Conservation (phyloP, 1,284 basidiomycete genomes). For the Malassezia arunalokei region DNA sequence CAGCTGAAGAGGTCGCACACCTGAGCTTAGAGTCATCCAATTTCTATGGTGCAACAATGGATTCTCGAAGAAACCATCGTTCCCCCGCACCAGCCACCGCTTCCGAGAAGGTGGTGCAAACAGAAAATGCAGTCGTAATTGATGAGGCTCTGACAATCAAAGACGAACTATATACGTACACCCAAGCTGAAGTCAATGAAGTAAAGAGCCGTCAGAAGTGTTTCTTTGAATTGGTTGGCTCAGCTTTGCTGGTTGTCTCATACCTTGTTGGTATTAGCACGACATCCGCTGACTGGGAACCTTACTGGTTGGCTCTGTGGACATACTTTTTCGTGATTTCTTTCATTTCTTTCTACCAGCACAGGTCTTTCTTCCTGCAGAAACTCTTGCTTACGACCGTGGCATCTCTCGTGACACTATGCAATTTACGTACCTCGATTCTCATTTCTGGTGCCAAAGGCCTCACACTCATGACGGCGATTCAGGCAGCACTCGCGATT, state of each 20-base stretch:
- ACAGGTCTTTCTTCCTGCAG: constrained; percentile 30
- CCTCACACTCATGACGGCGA: constrained; percentile 1
- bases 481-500: constrained; percentile 20
- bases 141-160: constrained; percentile 39
- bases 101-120: constrained; percentile 26
- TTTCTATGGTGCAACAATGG: constrained; percentile 3
- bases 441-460: not conserved
- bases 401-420: constrained; percentile 24
- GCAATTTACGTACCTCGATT: constrained; percentile 33
- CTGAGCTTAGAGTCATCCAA: constrained; percentile 10
- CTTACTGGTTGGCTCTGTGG: constrained; percentile 25
- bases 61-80: not conserved
- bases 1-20: constrained; percentile 7
- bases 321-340: constrained; percentile 28
- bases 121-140: constrained; percentile 42
- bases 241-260: constrained; percentile 18
- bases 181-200: constrained; percentile 5
- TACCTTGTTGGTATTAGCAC: constrained; percentile 21
- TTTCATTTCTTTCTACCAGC: constrained; percentile 20
- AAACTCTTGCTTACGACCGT: constrained; percentile 27
- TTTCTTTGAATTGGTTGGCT: constrained; percentile 22
- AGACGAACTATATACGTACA: constrained; percentile 9
- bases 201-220: constrained; percentile 22
- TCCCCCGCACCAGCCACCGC: not conserved
- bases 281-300: constrained; percentile 14